These are phyloP conservation scores for Rhizophagus sp. DNA, from an alignment of 192 early-diverging fungal species.

Conservation along the genomic window DNA sequence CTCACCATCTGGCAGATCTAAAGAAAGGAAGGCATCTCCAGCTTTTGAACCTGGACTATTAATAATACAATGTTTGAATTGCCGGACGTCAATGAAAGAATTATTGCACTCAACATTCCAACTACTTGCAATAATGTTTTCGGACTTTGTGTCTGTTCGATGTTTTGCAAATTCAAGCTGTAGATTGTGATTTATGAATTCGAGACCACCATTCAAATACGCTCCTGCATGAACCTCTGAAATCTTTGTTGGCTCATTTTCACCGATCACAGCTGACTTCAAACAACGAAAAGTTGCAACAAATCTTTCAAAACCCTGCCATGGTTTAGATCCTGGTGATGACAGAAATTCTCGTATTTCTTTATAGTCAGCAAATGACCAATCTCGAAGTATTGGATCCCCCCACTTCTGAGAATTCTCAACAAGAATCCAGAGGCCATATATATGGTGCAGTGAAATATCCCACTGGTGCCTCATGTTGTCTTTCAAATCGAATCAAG, in stretches of 20 bases:
- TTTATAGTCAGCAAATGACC: not conserved
- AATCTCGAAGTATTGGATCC: constrained; percentile 20
- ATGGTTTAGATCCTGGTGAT: not conserved
- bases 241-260: constrained; percentile 26
- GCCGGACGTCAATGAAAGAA: not conserved
- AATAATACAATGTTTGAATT: constrained; percentile 24
- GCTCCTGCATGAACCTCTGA: constrained; percentile 23
- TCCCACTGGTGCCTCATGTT: not conserved
- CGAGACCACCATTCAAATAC: constrained; percentile 8
- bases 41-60: not conserved
- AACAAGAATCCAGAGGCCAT: constrained; percentile 39
- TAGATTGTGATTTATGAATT: constrained; percentile 19
- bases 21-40: constrained; percentile 32
- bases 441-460: constrained; percentile 38
- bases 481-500: constrained; percentile 14
- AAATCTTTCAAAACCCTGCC: constrained; percentile 5
- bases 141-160: constrained; percentile 31
- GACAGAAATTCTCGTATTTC: constrained; percentile 1
- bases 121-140: not conserved
- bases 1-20: not conserved
- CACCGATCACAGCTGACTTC: not conserved
- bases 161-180: constrained; percentile 2
- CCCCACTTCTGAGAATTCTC: constrained; percentile 18
- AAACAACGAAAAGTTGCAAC: constrained; percentile 12
- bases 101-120: constrained; percentile 19